These are phyloP conservation scores for Dicorynia guianensis DNA, from an alignment of 306 rosid species.

Conservation along the genomic window DNA sequence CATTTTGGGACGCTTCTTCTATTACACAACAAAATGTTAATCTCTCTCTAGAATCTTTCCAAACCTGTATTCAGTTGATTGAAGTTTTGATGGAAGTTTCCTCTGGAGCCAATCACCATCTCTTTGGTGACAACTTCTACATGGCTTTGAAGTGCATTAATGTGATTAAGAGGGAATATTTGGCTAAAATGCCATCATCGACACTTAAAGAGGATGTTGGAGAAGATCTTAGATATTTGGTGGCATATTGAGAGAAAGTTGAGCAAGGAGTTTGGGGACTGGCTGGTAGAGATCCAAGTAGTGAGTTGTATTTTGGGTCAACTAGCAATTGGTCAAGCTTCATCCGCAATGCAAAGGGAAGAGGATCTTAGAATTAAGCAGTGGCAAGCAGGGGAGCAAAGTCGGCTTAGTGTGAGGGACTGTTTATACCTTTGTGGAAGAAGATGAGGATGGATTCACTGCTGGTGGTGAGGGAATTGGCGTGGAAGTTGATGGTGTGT, in stretches of 20 bases:
- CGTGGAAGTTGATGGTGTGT: conserved; percentile 54
- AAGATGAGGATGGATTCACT: conserved; percentile 72
- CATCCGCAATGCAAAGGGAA: conserved; percentile 93
- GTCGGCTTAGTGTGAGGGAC: conserved; percentile 90
- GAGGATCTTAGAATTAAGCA: conserved; percentile 98
- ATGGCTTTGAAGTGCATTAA: conserved; percentile 91
- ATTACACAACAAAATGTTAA: conserved; percentile 75
- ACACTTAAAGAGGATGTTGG: conserved; percentile 85
- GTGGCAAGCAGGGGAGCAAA: conserved; percentile 99
- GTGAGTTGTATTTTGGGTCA: conserved; percentile 92
- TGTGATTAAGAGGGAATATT: conserved; percentile 68
- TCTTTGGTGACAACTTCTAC: conserved; percentile 70
- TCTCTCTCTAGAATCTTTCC: conserved; percentile 77
- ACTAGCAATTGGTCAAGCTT: conserved; percentile 91
- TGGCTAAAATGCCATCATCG: conserved; percentile 75
- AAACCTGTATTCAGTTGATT: conserved; percentile 50
- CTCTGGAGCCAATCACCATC: conserved; percentile 79
- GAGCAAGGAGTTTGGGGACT: conserved; percentile 89
- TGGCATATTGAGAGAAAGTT: conserved; percentile 86
- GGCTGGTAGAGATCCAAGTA: conserved; percentile 98
- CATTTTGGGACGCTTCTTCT: too few relatives aligned
- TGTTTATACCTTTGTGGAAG: conserved; percentile 86
- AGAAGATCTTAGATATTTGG: conserved; percentile 93
- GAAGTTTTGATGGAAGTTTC: conserved; percentile 83
- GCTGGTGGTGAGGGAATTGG: conserved; percentile 51